Evolutionary conservation across 2,329 filamentous ascomycete species (phyloP).

Genomic region (Cytospora piceae): DNA sequence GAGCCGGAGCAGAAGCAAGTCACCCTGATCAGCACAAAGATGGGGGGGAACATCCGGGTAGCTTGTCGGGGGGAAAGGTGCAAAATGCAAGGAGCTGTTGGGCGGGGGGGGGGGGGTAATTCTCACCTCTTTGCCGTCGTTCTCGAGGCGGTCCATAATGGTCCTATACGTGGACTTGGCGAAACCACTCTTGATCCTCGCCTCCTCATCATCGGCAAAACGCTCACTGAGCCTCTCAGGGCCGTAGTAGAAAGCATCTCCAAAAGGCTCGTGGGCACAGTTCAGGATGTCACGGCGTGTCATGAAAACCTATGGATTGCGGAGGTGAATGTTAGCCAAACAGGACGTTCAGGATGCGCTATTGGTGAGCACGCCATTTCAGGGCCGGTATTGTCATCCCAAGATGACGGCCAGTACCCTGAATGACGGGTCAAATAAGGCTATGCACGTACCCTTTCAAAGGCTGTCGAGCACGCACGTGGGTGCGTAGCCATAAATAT

Average conservation of each 20-base stretch:
- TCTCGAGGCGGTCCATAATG: constrained; percentile 76
- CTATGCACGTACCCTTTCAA: constrained; percentile 75
- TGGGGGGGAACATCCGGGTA: not conserved
- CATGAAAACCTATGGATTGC: constrained; percentile 82
- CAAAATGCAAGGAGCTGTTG: constrained; percentile 27
- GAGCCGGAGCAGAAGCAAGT: constrained; percentile 6
- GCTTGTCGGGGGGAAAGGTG: constrained; percentile 23
- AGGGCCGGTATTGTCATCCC: constrained; percentile 21
- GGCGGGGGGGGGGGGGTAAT: constrained; percentile 25
- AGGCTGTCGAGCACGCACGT: constrained; percentile 92
- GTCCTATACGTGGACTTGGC: constrained; percentile 72
- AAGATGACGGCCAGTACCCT: constrained; percentile 20
- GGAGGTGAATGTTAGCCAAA: constrained; percentile 7
- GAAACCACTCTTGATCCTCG: constrained; percentile 66
- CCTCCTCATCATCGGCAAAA: constrained; percentile 69
- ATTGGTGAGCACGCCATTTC: constrained; percentile 30
- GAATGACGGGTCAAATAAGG: constrained; percentile 15
- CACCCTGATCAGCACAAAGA: constrained; percentile 4
- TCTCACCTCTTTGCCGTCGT: constrained; percentile 73
- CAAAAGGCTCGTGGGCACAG: constrained; percentile 94
- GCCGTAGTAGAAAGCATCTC: constrained; percentile 94
- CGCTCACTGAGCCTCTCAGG: constrained; percentile 83
- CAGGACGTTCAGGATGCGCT: constrained; percentile 10
- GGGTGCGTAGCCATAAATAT: constrained; percentile 96
- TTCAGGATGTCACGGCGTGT: constrained; percentile 79